Percentiles rank a stretch among this genome's conserved stretches.
Conservation (phyloP, 2,329 filamentous ascomycete genomes). For the Penicillium decumbens region DNA sequence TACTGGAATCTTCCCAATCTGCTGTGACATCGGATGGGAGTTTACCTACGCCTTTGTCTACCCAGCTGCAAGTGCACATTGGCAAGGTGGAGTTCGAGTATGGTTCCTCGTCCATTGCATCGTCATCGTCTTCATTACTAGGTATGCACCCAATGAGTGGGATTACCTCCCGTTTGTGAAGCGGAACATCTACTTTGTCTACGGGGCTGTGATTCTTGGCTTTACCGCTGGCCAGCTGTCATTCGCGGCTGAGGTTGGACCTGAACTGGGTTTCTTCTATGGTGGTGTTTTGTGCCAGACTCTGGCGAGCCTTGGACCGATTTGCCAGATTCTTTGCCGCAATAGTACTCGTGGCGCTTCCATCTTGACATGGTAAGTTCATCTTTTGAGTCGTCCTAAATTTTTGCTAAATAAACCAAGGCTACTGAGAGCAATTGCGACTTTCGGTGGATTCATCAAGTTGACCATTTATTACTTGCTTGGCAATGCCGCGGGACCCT, state of each 20-base stretch:
- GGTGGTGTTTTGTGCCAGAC: slow-evolving; percentile 5
- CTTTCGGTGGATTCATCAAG: no score
- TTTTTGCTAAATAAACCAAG: no score
- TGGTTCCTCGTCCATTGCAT: slow-evolving; percentile 2
- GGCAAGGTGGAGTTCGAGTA: background rate
- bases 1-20: slow-evolving; percentile 6
- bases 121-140: background rate
- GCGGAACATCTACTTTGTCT: slow-evolving; percentile 3
- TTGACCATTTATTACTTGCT: no score
- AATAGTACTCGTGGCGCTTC: slow-evolving; percentile 7
- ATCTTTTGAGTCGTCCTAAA: no score
- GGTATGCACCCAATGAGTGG: slow-evolving; percentile 1
- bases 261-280: background rate
- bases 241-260: slow-evolving; percentile 1
- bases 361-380: slow-evolving; percentile 1
- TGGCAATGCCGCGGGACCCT: background rate
- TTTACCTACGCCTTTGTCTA: slow-evolving; percentile 5
- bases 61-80: background rate
- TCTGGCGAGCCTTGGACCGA: slow-evolving; percentile 1
- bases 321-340: slow-evolving; percentile 3
- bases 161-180: slow-evolving; percentile 1
- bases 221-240: background rate
- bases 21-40: slow-evolving; percentile 8
- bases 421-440: no score
- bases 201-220: background rate